Base-by-base conservation (phyloP, 768 basidiomycete species). In the Leccinum broughii region DNA sequence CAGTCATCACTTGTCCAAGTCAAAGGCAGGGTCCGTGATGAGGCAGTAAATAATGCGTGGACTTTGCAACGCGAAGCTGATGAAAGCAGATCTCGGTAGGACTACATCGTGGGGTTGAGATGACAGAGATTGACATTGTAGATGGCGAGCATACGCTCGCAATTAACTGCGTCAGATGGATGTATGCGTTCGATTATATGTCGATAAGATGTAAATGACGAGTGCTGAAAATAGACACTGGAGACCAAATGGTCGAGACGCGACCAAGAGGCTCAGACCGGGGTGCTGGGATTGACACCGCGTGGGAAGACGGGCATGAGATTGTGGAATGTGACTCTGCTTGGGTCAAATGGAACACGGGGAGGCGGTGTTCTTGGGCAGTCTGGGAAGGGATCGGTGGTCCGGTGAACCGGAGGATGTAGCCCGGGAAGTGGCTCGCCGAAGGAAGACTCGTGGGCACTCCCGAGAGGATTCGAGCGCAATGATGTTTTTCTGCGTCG, bases 221-320 rank as follows among this genome's bases (percentile, higher is more conserved):
- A 58, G 54, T 46, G 26, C 39, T 50, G 59, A 58, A 28, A 32
- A 64, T 59, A 24, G 57, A 54, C 56, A 62, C 55, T 53, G 54
- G 20, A 46, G 32, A 20, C 4, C 14, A 37, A 14, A 22, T 11
- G 28, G 50, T n/a, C 49, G 9, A 58, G 26, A 28, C 53, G 49
- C 37, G 28, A 15, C 52, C 35, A 41, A 22, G 52, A 53, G 32
- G 44, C 8, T 71, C 58, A 63, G 37, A 52, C 59, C 35, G 66
- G 60, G 22, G 56, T 58, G 48, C 56, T 34, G 32, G 63, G 61
- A 44, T 62, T 60, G 64, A 57, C 46, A 49, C 64, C 69, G 49
- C 65, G 75, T 57, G 76, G 76, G 64, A 80, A 75, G 57, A 86
- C 80, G 41, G 86, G 86, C 84, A 88, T 85, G 68, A 88, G 83